A percentile compares a stretch with the other conserved stretches of the same genome.
Conservation (phyloP, 305 asterid genomes). For the Monarda citriodora region DNA sequence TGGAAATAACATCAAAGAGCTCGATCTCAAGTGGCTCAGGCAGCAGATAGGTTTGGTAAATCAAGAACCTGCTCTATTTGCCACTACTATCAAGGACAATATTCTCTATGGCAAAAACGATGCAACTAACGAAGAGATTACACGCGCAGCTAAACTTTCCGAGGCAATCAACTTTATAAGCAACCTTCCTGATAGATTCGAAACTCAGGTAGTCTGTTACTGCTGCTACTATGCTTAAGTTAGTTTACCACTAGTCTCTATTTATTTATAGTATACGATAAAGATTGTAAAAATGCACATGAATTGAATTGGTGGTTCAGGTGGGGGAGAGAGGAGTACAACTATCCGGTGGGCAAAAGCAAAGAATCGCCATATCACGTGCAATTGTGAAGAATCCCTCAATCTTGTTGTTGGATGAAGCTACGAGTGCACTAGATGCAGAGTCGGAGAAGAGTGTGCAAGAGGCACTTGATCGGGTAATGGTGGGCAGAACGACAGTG, state of each 20-base stretch:
- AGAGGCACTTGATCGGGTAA: slow-evolving; percentile 97
- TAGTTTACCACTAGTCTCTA: no score
- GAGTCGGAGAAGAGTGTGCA: slow-evolving; percentile 98
- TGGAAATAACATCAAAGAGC: slow-evolving; percentile 64
- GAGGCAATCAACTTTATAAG: slow-evolving; percentile 89
- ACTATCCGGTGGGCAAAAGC: slow-evolving; percentile 98
- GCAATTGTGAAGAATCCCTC: slow-evolving; percentile 96
- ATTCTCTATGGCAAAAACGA: slow-evolving; percentile 84
- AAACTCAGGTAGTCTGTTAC: slow-evolving; percentile 70
- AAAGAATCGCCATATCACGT: slow-evolving; percentile 92
- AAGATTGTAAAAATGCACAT: no score
- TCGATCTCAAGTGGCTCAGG: slow-evolving; percentile 88
- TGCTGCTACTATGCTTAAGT: no score
- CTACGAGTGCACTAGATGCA: slow-evolving; percentile 98
- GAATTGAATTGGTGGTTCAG: slow-evolving; percentile 29
- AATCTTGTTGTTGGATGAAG: slow-evolving; percentile 90
- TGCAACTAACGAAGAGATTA: slow-evolving; percentile 78
- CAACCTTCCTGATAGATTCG: slow-evolving; percentile 92
- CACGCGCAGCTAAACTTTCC: slow-evolving; percentile 83
- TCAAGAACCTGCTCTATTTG: slow-evolving; percentile 97
- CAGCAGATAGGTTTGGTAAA: slow-evolving; percentile 91
- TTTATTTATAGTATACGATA: no score
- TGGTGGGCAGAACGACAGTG: slow-evolving; percentile 95
- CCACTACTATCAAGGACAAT: slow-evolving; percentile 92
- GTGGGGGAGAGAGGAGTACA: slow-evolving; percentile 99